Conservation (phyloP, 1,139 yeast genomes). For the Hyphopichia wangnamkhiaoensis region DNA sequence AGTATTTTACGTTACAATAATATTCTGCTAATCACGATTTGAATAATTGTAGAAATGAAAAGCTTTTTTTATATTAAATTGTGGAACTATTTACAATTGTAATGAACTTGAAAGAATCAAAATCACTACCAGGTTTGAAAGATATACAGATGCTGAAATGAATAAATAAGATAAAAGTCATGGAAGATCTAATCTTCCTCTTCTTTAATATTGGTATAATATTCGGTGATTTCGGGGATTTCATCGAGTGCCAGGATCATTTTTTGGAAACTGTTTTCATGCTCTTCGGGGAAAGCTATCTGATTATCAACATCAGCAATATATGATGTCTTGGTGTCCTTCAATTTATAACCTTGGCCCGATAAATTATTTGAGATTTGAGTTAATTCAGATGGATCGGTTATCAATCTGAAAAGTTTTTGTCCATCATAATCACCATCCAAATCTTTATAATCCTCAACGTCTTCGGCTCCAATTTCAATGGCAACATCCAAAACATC, state of each 20-base stretch:
- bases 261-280: conserved; percentile 53
- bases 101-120: background rate
- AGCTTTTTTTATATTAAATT: no score
- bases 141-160: background rate
- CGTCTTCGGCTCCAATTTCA: conserved; percentile 85
- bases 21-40: background rate
- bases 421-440: conserved; percentile 46
- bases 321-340: conserved; percentile 71
- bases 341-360: conserved; percentile 55
- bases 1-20: no score
- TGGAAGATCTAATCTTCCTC: conserved; percentile 1
- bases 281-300: conserved; percentile 56
- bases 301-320: conserved; percentile 63
- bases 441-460: conserved; percentile 51
- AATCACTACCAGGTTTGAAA: no score
- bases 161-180: background rate
- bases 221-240: conserved; percentile 77
- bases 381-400: conserved; percentile 66
- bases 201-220: conserved; percentile 57
- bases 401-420: conserved; percentile 38
- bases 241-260: conserved; percentile 66
- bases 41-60: no score
- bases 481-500: conserved; percentile 69
- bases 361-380: conserved; percentile 61
- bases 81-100: background rate